phyloP scores from a whole-genome alignment of 768 basidiomycete species.

The Termitomyces sp. region DNA sequence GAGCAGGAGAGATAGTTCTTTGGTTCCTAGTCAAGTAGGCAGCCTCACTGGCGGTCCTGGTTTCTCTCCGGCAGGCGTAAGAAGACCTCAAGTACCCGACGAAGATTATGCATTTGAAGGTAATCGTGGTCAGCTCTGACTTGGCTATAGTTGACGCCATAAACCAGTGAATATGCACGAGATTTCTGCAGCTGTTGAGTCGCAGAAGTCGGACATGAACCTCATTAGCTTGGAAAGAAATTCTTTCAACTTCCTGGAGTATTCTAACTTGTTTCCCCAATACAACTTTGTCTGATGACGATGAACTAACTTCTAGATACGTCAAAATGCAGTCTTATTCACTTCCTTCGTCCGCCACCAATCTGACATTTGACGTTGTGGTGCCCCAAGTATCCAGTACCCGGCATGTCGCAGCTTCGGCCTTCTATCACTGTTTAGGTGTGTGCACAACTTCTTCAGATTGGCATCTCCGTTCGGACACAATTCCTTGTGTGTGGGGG shows the following conservation, averaged over 20 bases:
- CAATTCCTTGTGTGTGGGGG: neutral
- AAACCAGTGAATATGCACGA: slow-evolving; percentile 15
- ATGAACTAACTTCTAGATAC: slow-evolving; percentile 43
- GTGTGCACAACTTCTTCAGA: slow-evolving; percentile 12
- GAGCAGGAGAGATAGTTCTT: slow-evolving; percentile 54
- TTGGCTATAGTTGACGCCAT: neutral
- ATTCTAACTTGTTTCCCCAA: slow-evolving; percentile 11
- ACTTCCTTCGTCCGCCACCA: slow-evolving; percentile 38
- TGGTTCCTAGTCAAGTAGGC: slow-evolving; percentile 42
- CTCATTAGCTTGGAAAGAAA: slow-evolving; percentile 64
- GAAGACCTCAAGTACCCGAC: slow-evolving; percentile 37
- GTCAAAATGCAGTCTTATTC: slow-evolving; percentile 70
- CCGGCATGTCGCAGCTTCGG: slow-evolving; percentile 73
- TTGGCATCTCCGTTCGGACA: neutral
- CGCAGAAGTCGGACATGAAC: slow-evolving; percentile 52
- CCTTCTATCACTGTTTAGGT: slow-evolving; percentile 86
- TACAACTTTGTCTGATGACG: neutral
- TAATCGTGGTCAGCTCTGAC: slow-evolving; percentile 16
- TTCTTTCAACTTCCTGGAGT: slow-evolving; percentile 81
- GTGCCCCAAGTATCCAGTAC: slow-evolving; percentile 65
- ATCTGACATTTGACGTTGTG: slow-evolving; percentile 59
- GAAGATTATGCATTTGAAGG: slow-evolving; percentile 70
- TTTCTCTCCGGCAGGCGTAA: slow-evolving; percentile 50
- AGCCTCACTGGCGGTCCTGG: slow-evolving; percentile 34
- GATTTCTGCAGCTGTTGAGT: slow-evolving; percentile 27